A percentile compares a stretch with the other conserved stretches of the same genome.
These are phyloP conservation scores for Nothopassalora personata DNA, from an alignment of 2,329 filamentous ascomycete species.

Conservation along the genomic window DNA sequence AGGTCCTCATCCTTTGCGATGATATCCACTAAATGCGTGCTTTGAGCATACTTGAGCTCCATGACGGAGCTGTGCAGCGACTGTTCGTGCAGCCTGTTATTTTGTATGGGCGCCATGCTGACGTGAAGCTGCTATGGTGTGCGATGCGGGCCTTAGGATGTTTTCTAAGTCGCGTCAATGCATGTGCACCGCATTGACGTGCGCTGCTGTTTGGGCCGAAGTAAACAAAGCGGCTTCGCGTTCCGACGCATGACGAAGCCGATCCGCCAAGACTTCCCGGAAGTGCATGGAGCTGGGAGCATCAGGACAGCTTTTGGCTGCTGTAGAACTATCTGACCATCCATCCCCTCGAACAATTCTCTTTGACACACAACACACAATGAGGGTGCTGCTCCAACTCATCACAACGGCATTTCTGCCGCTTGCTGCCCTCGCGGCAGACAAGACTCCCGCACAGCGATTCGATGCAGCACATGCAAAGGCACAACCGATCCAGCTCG, in stretches of 20 bases:
- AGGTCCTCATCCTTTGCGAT: conserved; percentile 70
- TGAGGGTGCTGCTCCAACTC: conserved; percentile 63
- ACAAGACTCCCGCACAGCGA: conserved; percentile 51
- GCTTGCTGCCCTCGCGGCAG: conserved; percentile 55
- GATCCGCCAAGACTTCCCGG: background rate
- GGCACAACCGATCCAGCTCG: conserved; percentile 69
- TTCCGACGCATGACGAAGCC: background rate
- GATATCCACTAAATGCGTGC: conserved; percentile 59
- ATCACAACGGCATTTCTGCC: conserved; percentile 57
- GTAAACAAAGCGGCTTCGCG: conserved; percentile 2
- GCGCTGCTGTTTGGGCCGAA: background rate
- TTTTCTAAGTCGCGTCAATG: background rate
- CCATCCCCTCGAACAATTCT: background rate
- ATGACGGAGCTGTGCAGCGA: conserved; percentile 51
- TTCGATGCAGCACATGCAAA: conserved; percentile 69
- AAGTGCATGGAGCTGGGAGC: too few relatives aligned
- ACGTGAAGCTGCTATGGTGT: conserved; percentile 9
- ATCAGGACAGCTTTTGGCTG: conserved; percentile 2
- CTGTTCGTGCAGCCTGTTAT: conserved; percentile 40
- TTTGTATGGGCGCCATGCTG: conserved; percentile 21
- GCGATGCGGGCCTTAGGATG: conserved; percentile 15
- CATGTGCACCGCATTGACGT: background rate
- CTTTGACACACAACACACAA: conserved; percentile 39
- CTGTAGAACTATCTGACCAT: background rate
- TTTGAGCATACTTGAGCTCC: conserved; percentile 65